Percentiles rank a stretch among this genome's conserved stretches.
These are phyloP conservation scores for Penicillium odoratum DNA, from an alignment of 495 filamentous ascomycete species.

Conservation along the genomic window DNA sequence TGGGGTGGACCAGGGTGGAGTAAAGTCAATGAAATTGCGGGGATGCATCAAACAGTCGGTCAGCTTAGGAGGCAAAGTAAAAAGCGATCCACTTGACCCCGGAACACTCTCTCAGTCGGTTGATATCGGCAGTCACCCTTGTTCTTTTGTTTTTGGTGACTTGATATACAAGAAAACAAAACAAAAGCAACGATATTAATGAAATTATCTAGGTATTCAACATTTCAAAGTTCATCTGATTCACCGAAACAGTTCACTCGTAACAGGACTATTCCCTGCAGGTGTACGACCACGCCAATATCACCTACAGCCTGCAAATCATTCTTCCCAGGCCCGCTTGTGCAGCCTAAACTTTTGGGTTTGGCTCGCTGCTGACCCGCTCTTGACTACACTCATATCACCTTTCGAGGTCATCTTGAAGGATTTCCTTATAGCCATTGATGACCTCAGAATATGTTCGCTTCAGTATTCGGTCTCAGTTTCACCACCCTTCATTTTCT, in stretches of 20 bases:
- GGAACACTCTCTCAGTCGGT: slow-evolving; percentile 3
- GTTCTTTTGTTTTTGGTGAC: background rate
- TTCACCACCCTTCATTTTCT: slow-evolving; percentile 3
- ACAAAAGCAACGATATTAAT: background rate
- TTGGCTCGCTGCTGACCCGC: slow-evolving; percentile 17
- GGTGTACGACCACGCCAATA: slow-evolving; percentile 22
- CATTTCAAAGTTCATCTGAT: slow-evolving; percentile 8
- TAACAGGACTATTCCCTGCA: slow-evolving; percentile 14
- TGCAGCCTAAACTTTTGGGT: slow-evolving; percentile 13
- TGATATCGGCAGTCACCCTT: slow-evolving; percentile 3
- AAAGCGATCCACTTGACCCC: slow-evolving; percentile 1
- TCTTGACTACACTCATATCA: slow-evolving; percentile 3
- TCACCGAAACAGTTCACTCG: slow-evolving; percentile 10
- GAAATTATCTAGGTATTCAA: background rate
- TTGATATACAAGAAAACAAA: background rate
- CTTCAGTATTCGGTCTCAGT: slow-evolving; percentile 2
- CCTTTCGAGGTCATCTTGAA: slow-evolving; percentile 11
- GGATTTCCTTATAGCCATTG: background rate
- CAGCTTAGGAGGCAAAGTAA: slow-evolving; percentile 6
- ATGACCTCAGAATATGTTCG: background rate
- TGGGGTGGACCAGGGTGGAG: slow-evolving; percentile 10
- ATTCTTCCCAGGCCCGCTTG: slow-evolving; percentile 16
- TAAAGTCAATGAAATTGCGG: slow-evolving; percentile 5
- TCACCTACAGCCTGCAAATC: slow-evolving; percentile 24
- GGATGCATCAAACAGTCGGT: slow-evolving; percentile 10